phyloP scores from a whole-genome alignment of 2,329 filamentous ascomycete genomes.

The Arachnopeziza araneosa region DNA sequence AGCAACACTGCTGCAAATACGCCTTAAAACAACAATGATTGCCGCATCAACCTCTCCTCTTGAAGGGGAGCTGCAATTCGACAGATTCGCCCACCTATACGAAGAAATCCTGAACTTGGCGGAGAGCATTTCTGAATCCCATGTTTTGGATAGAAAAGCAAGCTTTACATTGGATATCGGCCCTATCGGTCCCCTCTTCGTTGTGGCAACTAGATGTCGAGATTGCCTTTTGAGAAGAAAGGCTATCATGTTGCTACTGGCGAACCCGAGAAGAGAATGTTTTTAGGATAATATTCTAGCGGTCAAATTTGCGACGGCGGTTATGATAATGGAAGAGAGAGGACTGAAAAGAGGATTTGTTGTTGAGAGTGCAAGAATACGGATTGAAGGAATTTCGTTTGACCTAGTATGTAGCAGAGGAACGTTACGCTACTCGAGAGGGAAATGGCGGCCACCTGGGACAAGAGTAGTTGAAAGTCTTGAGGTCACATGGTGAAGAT shows the following conservation, averaged over 20 bases:
- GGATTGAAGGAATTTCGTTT: neutral
- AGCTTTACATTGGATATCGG: conserved; percentile 7
- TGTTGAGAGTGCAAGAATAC: conserved; percentile 3
- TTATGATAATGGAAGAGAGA: conserved; percentile 5
- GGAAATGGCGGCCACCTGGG: neutral
- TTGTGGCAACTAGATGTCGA: conserved; percentile 4
- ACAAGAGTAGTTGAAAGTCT: neutral
- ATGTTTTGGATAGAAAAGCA: neutral
- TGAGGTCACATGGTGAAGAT: neutral
- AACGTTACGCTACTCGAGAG: neutral
- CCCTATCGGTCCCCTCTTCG: neutral
- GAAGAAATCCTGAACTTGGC: neutral
- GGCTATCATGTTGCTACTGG: neutral
- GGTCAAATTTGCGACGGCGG: neutral
- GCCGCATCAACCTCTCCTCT: neutral
- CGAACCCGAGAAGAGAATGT: conserved; percentile 5
- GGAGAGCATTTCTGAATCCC: neutral
- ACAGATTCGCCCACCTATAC: conserved; percentile 1
- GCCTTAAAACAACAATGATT: conserved; percentile 1
- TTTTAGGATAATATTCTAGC: conserved; percentile 6
- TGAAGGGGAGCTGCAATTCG: conserved; percentile 1
- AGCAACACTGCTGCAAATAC: conserved; percentile 1
- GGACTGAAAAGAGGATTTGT: neutral
- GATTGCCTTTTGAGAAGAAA: conserved; percentile 1
- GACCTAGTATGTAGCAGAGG: conserved; percentile 1